Evolutionary conservation across 177 flowering plant species (phyloP).

Genomic region (Telopea speciosissima): DNA sequence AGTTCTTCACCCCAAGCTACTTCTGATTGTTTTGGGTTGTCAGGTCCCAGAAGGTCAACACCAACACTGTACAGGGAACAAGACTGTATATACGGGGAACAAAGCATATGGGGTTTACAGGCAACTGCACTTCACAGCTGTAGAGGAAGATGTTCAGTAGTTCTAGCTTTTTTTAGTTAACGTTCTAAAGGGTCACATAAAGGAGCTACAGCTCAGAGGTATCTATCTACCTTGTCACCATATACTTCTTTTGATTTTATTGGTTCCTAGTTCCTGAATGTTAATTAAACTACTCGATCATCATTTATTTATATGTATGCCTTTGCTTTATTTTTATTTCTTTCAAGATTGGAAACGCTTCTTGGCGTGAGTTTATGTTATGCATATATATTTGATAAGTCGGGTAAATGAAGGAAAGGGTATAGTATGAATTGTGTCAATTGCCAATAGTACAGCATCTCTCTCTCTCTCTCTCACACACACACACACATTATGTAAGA

Average conservation of each 20-base stretch:
- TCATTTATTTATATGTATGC: slow-evolving; percentile 12
- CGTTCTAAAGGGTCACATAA: slow-evolving; percentile 5
- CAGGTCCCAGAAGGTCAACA: slow-evolving; percentile 12
- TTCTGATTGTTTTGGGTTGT: slow-evolving; percentile 17
- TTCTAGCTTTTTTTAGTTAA: slow-evolving; percentile 8
- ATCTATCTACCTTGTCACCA: slow-evolving; percentile 9
- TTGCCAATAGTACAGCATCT: not conserved
- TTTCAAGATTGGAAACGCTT: slow-evolving; percentile 12
- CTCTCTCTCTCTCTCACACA: slow-evolving; percentile 1
- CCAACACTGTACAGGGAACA: slow-evolving; percentile 20
- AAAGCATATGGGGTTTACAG: slow-evolving; percentile 3
- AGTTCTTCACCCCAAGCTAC: slow-evolving; percentile 6
- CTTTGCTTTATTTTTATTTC: slow-evolving; percentile 4
- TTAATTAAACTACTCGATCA: slow-evolving; percentile 10
- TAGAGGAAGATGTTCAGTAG: slow-evolving; percentile 10
- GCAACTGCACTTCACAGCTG: slow-evolving; percentile 7
- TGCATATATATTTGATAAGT: not conserved
- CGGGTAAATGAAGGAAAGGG: too few relatives aligned
- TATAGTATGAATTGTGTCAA: too few relatives aligned
- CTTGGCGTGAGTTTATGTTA: slow-evolving; percentile 7
- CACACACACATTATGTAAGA: slow-evolving; percentile 1
- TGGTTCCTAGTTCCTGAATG: slow-evolving; percentile 1
- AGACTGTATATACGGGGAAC: slow-evolving; percentile 23
- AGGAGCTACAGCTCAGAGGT: slow-evolving; percentile 6
- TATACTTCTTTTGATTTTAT: slow-evolving; percentile 6